Base-by-base conservation (phyloP, 306 rosid genomes). In the Vigna angularis region DNA sequence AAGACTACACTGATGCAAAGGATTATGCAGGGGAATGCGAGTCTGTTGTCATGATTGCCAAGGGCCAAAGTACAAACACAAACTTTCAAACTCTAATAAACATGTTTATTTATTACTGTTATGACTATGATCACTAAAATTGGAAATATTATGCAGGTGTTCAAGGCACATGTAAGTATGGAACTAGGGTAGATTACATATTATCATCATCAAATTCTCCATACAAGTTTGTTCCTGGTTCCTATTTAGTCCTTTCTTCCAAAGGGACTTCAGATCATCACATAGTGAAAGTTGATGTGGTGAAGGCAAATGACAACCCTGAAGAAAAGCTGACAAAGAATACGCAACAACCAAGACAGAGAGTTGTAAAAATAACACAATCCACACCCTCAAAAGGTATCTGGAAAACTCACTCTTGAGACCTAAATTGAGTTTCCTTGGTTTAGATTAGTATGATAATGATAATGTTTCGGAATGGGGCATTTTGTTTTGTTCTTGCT, bases 181-280 rank as follows among this genome's bases (percentile, higher is more conserved):
- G 99, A 77, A 96, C 99, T 28, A 77, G 99, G 45, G 97, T 96
- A 20, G 99, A 96, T 59, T 96, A 96, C 88, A 76, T 96, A 77
- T 74, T 96, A 81, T 86, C 94, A 66, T 96, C 99, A 3, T 84
- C 93, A 24, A 81, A 87, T 77, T 89, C 91, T 24, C 80, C 82
- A 0, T 93, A 81, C 78, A 82, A 93, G 83, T 93, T 91, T 77
- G 97, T 91, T 72, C 94, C 97, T 0, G 97, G 97, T 58, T 93
- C 99, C 45, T 95, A 95, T 83, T 86, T 90, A 10, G 98, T 95
- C 40, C 82, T 84, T 53, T 95, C 98, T n/a, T 95, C 98, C 47
- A 92, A 95, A 84, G 98, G 98, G 59, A 95, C 98, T 56, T 96
- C 99, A 40, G 97, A 96, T 88, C 99, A 96, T 87, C 99, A 96